Percentiles rank a stretch among this genome's conserved stretches.
These are phyloP conservation scores for Suillus luteus DNA, from an alignment of 768 basidiomycete genomes.

Conservation along the genomic window DNA sequence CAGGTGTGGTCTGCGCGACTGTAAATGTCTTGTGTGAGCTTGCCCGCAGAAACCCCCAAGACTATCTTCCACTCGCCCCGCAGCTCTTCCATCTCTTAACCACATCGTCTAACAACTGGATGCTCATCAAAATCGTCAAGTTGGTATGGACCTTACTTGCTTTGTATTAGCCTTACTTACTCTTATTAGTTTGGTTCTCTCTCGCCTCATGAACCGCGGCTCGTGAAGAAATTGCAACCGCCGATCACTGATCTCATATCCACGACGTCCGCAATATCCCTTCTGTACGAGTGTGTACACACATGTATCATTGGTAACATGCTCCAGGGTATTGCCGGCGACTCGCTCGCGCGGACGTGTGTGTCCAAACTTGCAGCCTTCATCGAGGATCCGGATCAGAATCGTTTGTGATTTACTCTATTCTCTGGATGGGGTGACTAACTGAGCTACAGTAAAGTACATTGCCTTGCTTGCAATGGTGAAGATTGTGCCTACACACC, in stretches of 20 bases:
- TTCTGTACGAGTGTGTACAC: constrained; percentile 97
- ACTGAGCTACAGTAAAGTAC: constrained; percentile 78
- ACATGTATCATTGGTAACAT: constrained; percentile 98
- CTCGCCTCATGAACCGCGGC: constrained; percentile 87
- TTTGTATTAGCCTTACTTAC: constrained; percentile 4
- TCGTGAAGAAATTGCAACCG: constrained; percentile 91
- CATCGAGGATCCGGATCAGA: constrained; percentile 92
- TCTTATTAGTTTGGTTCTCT: constrained; percentile 81
- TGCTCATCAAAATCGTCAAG: constrained; percentile 99
- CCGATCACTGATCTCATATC: constrained; percentile 96
- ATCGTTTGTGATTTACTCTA: constrained; percentile 59
- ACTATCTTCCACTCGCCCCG: constrained; percentile 87
- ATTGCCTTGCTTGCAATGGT: constrained; percentile 94
- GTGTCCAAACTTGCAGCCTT: constrained; percentile 93
- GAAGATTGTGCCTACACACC: constrained; percentile 92
- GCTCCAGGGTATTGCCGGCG: constrained; percentile 78
- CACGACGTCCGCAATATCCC: constrained; percentile 91
- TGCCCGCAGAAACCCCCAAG: constrained; percentile 73
- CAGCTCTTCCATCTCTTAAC: constrained; percentile 92
- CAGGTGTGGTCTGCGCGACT: constrained; percentile 91
- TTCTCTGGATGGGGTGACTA: neutral
- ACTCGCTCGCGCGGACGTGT: constrained; percentile 81
- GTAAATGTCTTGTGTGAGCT: constrained; percentile 95
- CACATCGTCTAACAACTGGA: constrained; percentile 97
- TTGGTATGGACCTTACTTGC: constrained; percentile 52